Percentiles rank a stretch among this genome's conserved stretches.
Evolutionary conservation across 1,284 basidiomycete species (phyloP).

Genomic region (Erythrobasidium hasegawianum): DNA sequence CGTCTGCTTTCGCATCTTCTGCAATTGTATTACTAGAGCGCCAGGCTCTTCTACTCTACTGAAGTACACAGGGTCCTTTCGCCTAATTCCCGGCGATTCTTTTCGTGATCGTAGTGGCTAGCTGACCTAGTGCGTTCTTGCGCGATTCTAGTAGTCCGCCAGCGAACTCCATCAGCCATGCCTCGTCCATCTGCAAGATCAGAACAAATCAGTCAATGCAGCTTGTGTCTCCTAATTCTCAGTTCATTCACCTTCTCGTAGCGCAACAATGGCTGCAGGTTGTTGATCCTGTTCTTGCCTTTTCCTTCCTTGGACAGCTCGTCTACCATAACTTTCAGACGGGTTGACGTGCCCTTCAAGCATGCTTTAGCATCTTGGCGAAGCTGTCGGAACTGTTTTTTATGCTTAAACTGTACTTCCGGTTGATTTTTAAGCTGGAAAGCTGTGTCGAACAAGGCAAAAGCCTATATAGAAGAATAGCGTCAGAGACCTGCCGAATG

Average conservation of each 20-base stretch:
- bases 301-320: slow-evolving; percentile 20
- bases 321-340: slow-evolving; percentile 26
- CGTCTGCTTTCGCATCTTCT: too few relatives aligned
- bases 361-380: slow-evolving; percentile 21
- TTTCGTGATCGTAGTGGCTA: slow-evolving; percentile 19
- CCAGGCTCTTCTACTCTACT: too few relatives aligned
- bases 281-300: slow-evolving; percentile 13
- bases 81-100: slow-evolving; percentile 11
- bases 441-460: slow-evolving; percentile 40
- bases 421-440: slow-evolving; percentile 12
- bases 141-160: slow-evolving; percentile 22
- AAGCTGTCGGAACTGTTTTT: slow-evolving; percentile 30
- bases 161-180: slow-evolving; percentile 19
- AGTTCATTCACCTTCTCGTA: slow-evolving; percentile 7
- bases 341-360: slow-evolving; percentile 22
- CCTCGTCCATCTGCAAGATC: slow-evolving; percentile 15
- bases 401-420: slow-evolving; percentile 22
- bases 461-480: too few relatives aligned
- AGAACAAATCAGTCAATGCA: background rate
- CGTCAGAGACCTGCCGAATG: background rate
- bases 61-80: background rate
- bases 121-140: slow-evolving; percentile 7
- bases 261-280: slow-evolving; percentile 9
- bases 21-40: too few relatives aligned
- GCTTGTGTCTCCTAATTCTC: background rate